Evolutionary conservation across 305 asterid species (phyloP).

Genomic region (Solanum chacoense): DNA sequence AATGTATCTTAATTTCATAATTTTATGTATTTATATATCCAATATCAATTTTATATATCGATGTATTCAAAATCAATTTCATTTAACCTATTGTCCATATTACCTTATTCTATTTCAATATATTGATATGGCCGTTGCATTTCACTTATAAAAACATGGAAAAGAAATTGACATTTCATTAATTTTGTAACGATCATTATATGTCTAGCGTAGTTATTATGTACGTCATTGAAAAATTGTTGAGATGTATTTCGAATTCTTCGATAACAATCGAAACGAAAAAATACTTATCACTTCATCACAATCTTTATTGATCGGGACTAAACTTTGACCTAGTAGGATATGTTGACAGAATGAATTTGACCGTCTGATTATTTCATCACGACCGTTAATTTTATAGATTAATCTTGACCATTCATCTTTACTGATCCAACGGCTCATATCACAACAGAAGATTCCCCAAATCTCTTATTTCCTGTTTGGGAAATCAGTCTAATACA

Average conservation of each 20-base stretch:
- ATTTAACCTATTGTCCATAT: background rate
- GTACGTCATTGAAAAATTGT: background rate
- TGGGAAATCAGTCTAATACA: background rate
- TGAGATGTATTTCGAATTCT: too few relatives aligned
- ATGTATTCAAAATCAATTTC: background rate
- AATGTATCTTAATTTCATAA: background rate
- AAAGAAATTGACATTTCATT: background rate
- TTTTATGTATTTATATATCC: background rate
- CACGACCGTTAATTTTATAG: background rate
- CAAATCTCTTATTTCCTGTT: background rate
- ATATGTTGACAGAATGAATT: background rate
- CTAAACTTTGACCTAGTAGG: background rate
- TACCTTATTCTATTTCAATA: background rate
- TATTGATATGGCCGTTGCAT: background rate
- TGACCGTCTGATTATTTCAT: background rate
- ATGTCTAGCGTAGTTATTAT: background rate
- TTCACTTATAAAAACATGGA: too few relatives aligned
- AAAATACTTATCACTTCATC: background rate
- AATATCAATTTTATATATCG: background rate
- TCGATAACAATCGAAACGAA: background rate
- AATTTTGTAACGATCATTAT: background rate
- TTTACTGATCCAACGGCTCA: background rate
- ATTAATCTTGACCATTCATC: background rate
- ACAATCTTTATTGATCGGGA: too few relatives aligned
- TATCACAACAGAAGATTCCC: background rate